phyloP scores from a whole-genome alignment of 2,329 filamentous ascomycete genomes.

The Alternaria ventricosa region DNA sequence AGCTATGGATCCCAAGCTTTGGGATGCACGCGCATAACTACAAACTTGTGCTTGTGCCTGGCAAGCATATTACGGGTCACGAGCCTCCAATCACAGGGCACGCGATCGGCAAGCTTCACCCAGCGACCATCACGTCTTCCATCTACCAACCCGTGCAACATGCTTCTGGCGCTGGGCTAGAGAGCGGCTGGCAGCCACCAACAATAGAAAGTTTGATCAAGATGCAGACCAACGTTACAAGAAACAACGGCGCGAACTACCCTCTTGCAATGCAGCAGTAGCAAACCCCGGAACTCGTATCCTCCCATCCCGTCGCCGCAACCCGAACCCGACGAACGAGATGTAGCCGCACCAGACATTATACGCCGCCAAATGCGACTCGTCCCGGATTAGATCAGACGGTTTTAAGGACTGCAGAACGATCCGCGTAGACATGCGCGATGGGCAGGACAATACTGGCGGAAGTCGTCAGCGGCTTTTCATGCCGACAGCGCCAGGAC shows the following conservation, averaged over 20 bases:
- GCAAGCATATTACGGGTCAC: slow-evolving; percentile 14
- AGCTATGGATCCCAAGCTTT: slow-evolving; percentile 16
- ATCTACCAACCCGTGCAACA: slow-evolving; percentile 17
- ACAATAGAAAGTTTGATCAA: background rate
- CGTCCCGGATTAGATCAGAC: slow-evolving; percentile 45
- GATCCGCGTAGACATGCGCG: slow-evolving; percentile 41
- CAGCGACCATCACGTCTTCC: background rate
- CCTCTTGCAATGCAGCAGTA: slow-evolving; percentile 11
- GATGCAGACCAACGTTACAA: background rate
- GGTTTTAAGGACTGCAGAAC: slow-evolving; percentile 50
- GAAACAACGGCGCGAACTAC: slow-evolving; percentile 22
- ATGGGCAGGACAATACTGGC: slow-evolving; percentile 50
- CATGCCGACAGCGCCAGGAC: slow-evolving; percentile 45
- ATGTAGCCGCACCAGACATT: slow-evolving; percentile 20
- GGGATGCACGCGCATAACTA: slow-evolving; percentile 6
- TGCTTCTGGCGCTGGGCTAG: slow-evolving; percentile 20
- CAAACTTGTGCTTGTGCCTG: slow-evolving; percentile 7
- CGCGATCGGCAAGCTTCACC: slow-evolving; percentile 10
- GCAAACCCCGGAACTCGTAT: background rate
- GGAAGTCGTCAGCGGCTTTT: slow-evolving; percentile 49
- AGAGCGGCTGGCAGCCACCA: slow-evolving; percentile 13
- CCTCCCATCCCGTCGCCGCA: background rate
- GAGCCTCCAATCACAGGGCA: slow-evolving; percentile 24
- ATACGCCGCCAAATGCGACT: slow-evolving; percentile 33
- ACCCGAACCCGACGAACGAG: slow-evolving; percentile 13